Evolutionary conservation across 2,329 filamentous ascomycete genomes (phyloP).

Genomic region (Gaeumannomyces tritici): DNA sequence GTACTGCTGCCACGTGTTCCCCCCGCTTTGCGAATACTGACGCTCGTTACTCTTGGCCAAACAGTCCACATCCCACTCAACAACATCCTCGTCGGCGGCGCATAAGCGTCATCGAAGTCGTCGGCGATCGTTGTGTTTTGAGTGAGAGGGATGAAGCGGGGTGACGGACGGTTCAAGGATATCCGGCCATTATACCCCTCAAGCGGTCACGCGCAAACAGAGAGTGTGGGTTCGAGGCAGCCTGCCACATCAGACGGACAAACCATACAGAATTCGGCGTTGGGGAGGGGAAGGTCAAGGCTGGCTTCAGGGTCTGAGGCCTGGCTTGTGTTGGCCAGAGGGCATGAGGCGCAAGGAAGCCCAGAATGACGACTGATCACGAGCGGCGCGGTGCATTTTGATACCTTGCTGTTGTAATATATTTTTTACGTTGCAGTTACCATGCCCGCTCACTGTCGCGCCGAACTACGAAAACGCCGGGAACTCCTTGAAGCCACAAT

Average conservation of each 20-base stretch:
- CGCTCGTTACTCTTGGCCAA: background rate
- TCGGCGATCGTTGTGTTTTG: background rate
- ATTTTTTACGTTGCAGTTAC: background rate
- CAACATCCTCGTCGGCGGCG: constrained; percentile 59
- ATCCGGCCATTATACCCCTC: background rate
- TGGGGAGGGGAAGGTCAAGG: background rate
- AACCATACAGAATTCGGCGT: background rate
- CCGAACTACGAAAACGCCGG: background rate
- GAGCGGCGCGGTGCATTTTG: background rate
- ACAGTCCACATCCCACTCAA: constrained; percentile 61
- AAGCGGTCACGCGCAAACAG: background rate
- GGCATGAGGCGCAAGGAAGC: too few relatives aligned
- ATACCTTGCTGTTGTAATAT: background rate
- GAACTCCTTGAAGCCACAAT: background rate
- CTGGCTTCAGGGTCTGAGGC: background rate
- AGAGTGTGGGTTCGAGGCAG: background rate
- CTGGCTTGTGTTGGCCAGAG: too few relatives aligned
- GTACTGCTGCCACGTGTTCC: background rate
- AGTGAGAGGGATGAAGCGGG: background rate
- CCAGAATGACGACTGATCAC: background rate
- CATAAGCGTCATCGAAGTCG: constrained; percentile 28
- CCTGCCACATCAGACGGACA: background rate
- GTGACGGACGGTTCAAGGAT: background rate
- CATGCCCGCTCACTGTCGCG: too few relatives aligned
- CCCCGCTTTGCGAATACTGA: background rate